Evolutionary conservation across 305 asterid species (phyloP).

Genomic region (Andrographis paniculata): DNA sequence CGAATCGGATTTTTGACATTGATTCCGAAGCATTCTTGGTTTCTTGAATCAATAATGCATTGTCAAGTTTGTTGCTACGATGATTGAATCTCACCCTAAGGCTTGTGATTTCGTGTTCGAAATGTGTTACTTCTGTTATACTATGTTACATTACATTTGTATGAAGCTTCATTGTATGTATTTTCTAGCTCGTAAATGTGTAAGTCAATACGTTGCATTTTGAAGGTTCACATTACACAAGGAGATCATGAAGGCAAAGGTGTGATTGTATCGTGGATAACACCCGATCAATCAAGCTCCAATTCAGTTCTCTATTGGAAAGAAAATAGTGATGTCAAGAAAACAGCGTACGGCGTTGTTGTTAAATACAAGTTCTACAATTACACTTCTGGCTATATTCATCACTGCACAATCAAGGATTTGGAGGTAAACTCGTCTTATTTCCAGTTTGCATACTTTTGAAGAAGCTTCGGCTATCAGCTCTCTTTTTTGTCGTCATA

Average conservation of each 20-base stretch:
- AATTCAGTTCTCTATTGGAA: conserved; percentile 40
- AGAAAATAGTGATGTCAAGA: conserved; percentile 23
- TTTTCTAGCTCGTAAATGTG: too few relatives aligned
- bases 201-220: too few relatives aligned
- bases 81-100: too few relatives aligned
- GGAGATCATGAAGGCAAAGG: conserved; percentile 65
- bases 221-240: conserved; percentile 65
- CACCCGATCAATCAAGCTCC: conserved; percentile 46
- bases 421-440: conserved; percentile 26
- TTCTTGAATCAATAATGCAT: too few relatives aligned
- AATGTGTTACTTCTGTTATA: too few relatives aligned
- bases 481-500: background rate
- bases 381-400: conserved; percentile 61
- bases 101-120: too few relatives aligned
- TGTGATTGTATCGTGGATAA: conserved; percentile 56
- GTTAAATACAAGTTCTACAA: conserved; percentile 40
- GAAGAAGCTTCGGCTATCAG: background rate
- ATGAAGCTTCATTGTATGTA: background rate
- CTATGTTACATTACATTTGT: too few relatives aligned
- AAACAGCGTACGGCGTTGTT: conserved; percentile 23
- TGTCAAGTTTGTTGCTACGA: too few relatives aligned
- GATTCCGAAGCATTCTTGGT: too few relatives aligned
- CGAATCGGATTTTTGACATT: too few relatives aligned
- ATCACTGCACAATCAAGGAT: conserved; percentile 46
- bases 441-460: background rate